phyloP scores from a whole-genome alignment of 495 filamentous ascomycete genomes.

The Penicillium robsamsonii region DNA sequence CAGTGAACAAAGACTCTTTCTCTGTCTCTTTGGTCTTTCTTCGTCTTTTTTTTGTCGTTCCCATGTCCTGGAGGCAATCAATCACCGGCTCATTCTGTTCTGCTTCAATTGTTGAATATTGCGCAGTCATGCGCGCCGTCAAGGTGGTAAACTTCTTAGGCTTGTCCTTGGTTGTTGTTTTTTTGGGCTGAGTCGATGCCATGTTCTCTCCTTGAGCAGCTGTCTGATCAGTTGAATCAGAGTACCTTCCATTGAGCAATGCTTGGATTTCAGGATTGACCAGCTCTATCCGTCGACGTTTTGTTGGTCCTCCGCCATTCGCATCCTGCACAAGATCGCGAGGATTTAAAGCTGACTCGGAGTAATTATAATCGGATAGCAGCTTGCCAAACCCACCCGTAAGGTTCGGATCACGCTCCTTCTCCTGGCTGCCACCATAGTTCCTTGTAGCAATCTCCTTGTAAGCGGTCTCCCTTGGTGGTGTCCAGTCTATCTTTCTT shows the following conservation, averaged over 20 bases:
- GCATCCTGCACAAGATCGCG: constrained; percentile 9
- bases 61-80: constrained; percentile 25
- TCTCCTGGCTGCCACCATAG: constrained; percentile 3
- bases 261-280: constrained; percentile 29
- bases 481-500: constrained; percentile 48
- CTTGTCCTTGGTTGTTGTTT: constrained; percentile 53
- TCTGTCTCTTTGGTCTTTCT: constrained; percentile 31
- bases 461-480: constrained; percentile 26
- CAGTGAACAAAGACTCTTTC: constrained; percentile 40
- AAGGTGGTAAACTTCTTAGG: constrained; percentile 80
- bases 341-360: constrained; percentile 14
- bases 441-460: constrained; percentile 13
- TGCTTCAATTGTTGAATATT: constrained; percentile 48
- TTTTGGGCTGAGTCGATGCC: constrained; percentile 19
- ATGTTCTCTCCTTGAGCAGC: constrained; percentile 15
- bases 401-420: background rate
- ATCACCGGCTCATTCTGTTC: constrained; percentile 13
- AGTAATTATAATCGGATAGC: constrained; percentile 37
- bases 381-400: constrained; percentile 26
- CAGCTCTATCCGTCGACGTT: constrained; percentile 44
- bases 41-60: constrained; percentile 23
- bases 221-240: constrained; percentile 10
- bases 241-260: constrained; percentile 9
- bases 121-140: constrained; percentile 77
- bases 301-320: constrained; percentile 34